These are phyloP conservation scores for Adiantum capillusveneris DNA, from an alignment of 75 land plant genomes.

Conservation along the genomic window DNA sequence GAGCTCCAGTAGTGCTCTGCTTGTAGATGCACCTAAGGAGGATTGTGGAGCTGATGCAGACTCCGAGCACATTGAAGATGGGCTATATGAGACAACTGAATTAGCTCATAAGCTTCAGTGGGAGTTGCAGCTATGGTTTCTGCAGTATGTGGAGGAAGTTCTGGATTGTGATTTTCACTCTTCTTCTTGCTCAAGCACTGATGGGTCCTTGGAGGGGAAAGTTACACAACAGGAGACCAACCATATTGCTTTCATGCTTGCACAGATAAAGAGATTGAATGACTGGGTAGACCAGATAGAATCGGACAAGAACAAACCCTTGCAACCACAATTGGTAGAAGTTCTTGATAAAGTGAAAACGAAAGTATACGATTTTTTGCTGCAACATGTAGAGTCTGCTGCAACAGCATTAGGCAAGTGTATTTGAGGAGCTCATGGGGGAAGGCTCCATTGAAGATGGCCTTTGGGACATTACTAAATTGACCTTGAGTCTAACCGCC, in stretches of 20 bases:
- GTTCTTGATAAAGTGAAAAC: constrained; percentile 57
- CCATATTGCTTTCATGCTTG: constrained; percentile 54
- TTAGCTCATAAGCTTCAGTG: constrained; percentile 37
- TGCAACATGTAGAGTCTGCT: constrained; percentile 76
- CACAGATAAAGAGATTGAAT: constrained; percentile 78
- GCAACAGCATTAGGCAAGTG: constrained; percentile 46
- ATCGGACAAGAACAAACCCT: constrained; percentile 23
- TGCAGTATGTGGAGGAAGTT: constrained; percentile 70
- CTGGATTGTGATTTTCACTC: constrained; percentile 62
- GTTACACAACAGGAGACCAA: constrained; percentile 22
- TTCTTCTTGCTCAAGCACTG: constrained; percentile 3
- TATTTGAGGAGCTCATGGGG: not conserved
- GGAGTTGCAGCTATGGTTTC: constrained; percentile 79
- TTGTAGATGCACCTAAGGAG: constrained; percentile 4
- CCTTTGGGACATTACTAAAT: no score
- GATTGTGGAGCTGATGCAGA: constrained; percentile 22
- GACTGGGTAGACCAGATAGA: constrained; percentile 79
- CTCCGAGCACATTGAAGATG: constrained; percentile 42
- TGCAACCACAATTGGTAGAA: constrained; percentile 30
- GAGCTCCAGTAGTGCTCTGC: no score
- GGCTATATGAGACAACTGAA: constrained; percentile 50
- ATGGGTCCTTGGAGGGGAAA: no score
- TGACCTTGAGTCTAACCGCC: no score
- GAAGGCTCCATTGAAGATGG: no score
- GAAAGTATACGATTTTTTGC: constrained; percentile 77